Evolutionary conservation across 495 filamentous ascomycete genomes (phyloP).

Genomic region (Hyaloscypha finlandica): DNA sequence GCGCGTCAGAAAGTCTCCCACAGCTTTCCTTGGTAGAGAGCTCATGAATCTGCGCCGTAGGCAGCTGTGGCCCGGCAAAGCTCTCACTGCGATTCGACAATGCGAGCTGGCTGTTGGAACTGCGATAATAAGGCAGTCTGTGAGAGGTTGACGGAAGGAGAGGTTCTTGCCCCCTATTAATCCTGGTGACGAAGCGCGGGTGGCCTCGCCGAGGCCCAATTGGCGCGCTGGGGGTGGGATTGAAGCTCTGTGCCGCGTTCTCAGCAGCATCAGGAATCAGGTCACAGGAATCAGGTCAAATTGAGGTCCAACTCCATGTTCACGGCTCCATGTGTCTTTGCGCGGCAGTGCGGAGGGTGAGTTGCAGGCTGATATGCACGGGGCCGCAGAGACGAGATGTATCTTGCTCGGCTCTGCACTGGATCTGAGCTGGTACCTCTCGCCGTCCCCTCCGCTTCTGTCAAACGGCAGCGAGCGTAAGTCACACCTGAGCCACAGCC

Average conservation of each 20-base stretch:
- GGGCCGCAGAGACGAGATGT: not conserved
- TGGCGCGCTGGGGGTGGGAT: not conserved
- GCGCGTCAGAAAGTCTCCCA: not conserved
- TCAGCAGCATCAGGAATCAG: not conserved
- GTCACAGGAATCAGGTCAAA: too few relatives aligned
- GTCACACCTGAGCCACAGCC: not conserved
- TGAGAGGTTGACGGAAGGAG: not conserved
- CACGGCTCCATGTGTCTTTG: not conserved
- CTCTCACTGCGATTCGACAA: not conserved
- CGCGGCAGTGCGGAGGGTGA: not conserved
- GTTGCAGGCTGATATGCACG: constrained; percentile 1
- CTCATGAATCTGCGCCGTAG: not conserved
- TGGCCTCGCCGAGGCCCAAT: not conserved
- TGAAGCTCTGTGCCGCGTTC: not conserved
- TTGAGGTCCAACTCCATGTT: not conserved
- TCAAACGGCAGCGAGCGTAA: too few relatives aligned
- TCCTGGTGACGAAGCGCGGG: constrained; percentile 1
- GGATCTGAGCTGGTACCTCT: not conserved
- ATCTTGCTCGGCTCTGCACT: not conserved
- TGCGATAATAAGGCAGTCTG: not conserved
- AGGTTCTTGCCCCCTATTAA: not conserved
- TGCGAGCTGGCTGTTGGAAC: not conserved
- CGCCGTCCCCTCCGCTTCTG: not conserved
- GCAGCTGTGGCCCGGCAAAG: not conserved
- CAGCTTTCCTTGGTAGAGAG: not conserved